Conservation (phyloP, 306 rosid genomes). For the Cucurbita ficifolia region DNA sequence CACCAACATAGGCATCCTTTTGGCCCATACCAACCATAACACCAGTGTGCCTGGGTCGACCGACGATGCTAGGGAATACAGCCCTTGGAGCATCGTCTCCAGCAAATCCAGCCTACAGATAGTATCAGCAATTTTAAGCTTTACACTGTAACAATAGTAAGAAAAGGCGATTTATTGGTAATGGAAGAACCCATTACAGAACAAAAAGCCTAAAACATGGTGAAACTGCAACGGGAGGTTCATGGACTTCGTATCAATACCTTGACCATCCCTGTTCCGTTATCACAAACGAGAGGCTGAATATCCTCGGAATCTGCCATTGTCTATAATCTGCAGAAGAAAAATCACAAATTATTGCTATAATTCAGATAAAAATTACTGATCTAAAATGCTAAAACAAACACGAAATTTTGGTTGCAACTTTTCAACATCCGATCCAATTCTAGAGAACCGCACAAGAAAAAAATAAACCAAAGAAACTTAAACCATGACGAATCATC, state of each 20-base stretch:
- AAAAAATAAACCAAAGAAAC: background rate
- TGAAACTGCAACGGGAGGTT: background rate
- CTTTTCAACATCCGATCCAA: background rate
- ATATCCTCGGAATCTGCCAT: constrained; percentile 89
- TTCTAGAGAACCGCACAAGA: background rate
- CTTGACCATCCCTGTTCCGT: constrained; percentile 99
- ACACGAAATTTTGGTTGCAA: background rate
- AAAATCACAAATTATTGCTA: constrained; percentile 1
- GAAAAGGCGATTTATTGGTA: background rate
- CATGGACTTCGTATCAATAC: constrained; percentile 19
- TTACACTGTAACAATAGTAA: background rate
- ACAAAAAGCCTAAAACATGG: background rate
- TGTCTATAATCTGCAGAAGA: constrained; percentile 22
- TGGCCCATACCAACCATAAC: constrained; percentile 99
- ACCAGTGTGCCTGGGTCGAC: constrained; percentile 94
- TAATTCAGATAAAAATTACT: background rate
- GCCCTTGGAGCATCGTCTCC: constrained; percentile 99
- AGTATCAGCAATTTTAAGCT: background rate
- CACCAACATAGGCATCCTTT: constrained; percentile 95
- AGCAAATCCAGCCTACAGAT: constrained; percentile 82
- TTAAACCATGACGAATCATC: background rate
- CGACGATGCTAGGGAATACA: constrained; percentile 92
- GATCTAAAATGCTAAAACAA: background rate
- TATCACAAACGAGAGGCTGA: constrained; percentile 94
- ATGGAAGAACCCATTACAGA: background rate